Conservation (phyloP, 2,329 filamentous ascomycete species). For the Penicillium sp. region DNA sequence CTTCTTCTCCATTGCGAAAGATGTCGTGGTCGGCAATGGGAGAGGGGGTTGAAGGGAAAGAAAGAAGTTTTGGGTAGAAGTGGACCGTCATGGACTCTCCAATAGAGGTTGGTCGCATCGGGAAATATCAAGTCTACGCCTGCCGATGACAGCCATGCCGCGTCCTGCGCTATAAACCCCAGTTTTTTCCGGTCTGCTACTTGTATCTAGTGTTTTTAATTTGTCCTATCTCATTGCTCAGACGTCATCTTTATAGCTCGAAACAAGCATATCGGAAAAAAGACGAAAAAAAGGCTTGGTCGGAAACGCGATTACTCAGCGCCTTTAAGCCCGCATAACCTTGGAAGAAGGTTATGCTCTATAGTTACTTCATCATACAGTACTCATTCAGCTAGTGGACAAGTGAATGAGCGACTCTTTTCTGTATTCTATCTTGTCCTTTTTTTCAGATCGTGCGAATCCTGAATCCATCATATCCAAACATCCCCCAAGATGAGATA, state of each 20-base stretch:
- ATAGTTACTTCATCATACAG: not conserved
- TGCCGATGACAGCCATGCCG: slow-evolving; percentile 28
- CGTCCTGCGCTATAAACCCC: slow-evolving; percentile 5
- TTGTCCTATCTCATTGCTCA: not conserved
- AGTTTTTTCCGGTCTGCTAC: not conserved
- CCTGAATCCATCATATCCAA: not conserved
- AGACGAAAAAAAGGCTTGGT: slow-evolving; percentile 7
- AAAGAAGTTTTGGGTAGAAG: slow-evolving; percentile 30
- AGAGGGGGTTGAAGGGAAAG: slow-evolving; percentile 28
- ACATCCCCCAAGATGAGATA: not conserved
- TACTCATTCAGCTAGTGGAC: not conserved
- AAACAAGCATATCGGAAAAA: slow-evolving; percentile 2
- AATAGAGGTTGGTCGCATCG: slow-evolving; percentile 20
- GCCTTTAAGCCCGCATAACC: not conserved
- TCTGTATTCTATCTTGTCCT: not conserved
- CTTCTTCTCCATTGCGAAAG: slow-evolving; percentile 74
- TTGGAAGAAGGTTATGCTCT: too few relatives aligned
- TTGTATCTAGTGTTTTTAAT: not conserved
- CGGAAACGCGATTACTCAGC: slow-evolving; percentile 26
- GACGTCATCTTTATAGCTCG: not conserved
- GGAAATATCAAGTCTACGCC: slow-evolving; percentile 29
- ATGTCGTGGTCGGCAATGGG: slow-evolving; percentile 24
- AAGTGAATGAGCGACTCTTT: not conserved
- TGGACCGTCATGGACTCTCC: slow-evolving; percentile 31
- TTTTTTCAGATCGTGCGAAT: too few relatives aligned